A percentile compares a stretch with the other conserved stretches of the same genome.
Evolutionary conservation across 2,329 filamentous ascomycete genomes (phyloP).

Genomic region (Trichophyton schoenleinii): DNA sequence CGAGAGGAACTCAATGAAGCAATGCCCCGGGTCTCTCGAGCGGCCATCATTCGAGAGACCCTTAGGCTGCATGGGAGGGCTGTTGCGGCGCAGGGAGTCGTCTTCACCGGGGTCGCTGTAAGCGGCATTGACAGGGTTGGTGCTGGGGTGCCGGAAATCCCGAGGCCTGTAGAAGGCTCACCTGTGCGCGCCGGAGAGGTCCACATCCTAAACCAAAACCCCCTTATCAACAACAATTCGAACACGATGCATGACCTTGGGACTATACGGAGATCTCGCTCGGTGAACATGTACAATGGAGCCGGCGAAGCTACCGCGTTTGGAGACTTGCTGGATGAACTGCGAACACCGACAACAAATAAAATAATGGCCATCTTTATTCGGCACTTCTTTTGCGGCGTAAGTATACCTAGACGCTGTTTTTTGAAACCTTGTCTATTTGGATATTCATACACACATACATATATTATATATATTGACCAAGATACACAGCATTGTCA

Average conservation of each 20-base stretch:
- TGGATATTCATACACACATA: too few species aligned
- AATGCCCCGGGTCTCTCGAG: background rate
- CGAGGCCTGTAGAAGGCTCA: background rate
- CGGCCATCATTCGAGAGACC: background rate
- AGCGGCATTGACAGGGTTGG: too few species aligned
- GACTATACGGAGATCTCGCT: background rate
- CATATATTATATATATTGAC: constrained; percentile 6
- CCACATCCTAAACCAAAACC: background rate
- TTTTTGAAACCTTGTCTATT: too few species aligned
- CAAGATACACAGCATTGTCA: constrained; percentile 51
- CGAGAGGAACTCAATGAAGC: background rate
- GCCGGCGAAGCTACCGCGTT: background rate
- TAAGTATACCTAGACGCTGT: constrained; percentile 34
- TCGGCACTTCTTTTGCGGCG: constrained; percentile 69
- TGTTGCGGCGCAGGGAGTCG: too few species aligned
- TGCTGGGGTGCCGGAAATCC: too few species aligned
- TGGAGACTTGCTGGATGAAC: background rate
- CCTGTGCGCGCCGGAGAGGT: background rate
- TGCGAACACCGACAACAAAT: constrained; percentile 24
- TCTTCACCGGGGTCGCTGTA: too few species aligned
- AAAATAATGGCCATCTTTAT: constrained; percentile 61
- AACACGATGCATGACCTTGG: background rate
- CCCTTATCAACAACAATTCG: background rate
- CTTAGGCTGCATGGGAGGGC: too few species aligned
- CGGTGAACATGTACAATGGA: background rate